Conservation (phyloP, 1,284 basidiomycete genomes). For the Marasmius tenuissimus region DNA sequence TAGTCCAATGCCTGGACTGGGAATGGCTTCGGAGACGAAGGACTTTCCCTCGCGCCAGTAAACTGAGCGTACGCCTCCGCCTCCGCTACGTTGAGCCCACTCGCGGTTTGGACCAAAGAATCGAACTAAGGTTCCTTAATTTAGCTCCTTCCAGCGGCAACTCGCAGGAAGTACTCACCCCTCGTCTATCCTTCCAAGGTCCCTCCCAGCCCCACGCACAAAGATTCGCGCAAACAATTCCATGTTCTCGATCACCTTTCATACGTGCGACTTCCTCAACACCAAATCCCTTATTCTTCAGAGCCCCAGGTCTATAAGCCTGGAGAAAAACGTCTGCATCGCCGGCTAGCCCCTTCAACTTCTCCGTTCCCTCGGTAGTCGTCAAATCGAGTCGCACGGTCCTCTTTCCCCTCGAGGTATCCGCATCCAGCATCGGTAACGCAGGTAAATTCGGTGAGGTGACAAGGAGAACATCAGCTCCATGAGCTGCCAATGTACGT, state of each 20-base stretch:
- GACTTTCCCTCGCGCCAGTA: slow-evolving; percentile 14
- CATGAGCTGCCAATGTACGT: slow-evolving; percentile 57
- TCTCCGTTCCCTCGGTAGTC: slow-evolving; percentile 29
- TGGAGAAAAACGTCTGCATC: slow-evolving; percentile 67
- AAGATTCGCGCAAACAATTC: slow-evolving; percentile 59
- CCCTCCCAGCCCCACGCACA: slow-evolving; percentile 63
- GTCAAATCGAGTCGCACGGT: slow-evolving; percentile 61
- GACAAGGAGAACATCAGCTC: slow-evolving; percentile 60
- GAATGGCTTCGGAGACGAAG: slow-evolving; percentile 42
- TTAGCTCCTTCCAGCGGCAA: neutral
- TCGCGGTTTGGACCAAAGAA: slow-evolving; percentile 66
- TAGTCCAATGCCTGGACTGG: slow-evolving; percentile 69
- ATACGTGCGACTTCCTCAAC: slow-evolving; percentile 37
- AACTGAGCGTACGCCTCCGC: slow-evolving; percentile 43
- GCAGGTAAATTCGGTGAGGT: slow-evolving; percentile 58
- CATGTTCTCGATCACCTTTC: slow-evolving; percentile 32
- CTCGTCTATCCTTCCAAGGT: slow-evolving; percentile 56
- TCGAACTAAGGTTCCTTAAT: slow-evolving; percentile 48
- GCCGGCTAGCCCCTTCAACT: slow-evolving; percentile 37
- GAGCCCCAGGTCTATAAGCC: slow-evolving; percentile 57
- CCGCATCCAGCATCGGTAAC: slow-evolving; percentile 54
- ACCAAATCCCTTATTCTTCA: slow-evolving; percentile 54
- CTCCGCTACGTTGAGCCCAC: slow-evolving; percentile 63
- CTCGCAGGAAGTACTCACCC: slow-evolving; percentile 34
- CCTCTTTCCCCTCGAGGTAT: slow-evolving; percentile 67